A percentile compares a stretch with the other conserved stretches of the same genome.
phyloP scores from a whole-genome alignment of 176 grass and related monocot genomes.

The Zizania latifolia region DNA sequence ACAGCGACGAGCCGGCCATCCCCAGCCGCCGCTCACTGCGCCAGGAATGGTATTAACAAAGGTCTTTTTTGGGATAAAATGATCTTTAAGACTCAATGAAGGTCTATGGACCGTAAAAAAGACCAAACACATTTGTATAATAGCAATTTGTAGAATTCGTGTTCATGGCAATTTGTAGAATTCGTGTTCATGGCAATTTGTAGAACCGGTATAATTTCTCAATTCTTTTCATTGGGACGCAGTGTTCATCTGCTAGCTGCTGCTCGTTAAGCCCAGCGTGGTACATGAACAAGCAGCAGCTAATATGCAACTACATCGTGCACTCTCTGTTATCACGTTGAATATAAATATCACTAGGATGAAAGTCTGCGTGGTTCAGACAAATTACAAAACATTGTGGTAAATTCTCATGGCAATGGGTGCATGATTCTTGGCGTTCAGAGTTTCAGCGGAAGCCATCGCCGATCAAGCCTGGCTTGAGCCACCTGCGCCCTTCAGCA shows the following conservation, averaged over 20 bases:
- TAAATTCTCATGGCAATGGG: not conserved
- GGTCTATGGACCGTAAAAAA: no score
- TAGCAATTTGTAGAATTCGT: no score
- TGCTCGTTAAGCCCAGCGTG: no score
- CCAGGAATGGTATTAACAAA: constrained; percentile 38
- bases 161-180: no score
- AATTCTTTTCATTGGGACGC: no score
- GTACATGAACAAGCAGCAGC: no score
- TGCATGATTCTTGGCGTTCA: not conserved
- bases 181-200: no score
- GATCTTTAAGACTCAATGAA: no score
- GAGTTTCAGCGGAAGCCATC: not conserved
- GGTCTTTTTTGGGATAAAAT: no score
- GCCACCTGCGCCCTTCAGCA: constrained; percentile 45
- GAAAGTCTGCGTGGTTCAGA: not conserved
- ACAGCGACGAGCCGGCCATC: constrained; percentile 32
- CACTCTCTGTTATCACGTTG: not conserved
- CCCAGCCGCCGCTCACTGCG: constrained; percentile 41
- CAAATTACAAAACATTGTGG: not conserved
- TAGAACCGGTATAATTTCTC: no score
- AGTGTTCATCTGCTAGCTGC: no score
- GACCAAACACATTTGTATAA: no score
- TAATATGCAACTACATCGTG: not conserved
- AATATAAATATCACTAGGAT: constrained; percentile 11
- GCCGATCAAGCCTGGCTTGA: constrained; percentile 37